A percentile compares a stretch with the other conserved stretches of the same genome.
phyloP scores from a whole-genome alignment of 768 basidiomycete species.

The Amanita fuliginea region DNA sequence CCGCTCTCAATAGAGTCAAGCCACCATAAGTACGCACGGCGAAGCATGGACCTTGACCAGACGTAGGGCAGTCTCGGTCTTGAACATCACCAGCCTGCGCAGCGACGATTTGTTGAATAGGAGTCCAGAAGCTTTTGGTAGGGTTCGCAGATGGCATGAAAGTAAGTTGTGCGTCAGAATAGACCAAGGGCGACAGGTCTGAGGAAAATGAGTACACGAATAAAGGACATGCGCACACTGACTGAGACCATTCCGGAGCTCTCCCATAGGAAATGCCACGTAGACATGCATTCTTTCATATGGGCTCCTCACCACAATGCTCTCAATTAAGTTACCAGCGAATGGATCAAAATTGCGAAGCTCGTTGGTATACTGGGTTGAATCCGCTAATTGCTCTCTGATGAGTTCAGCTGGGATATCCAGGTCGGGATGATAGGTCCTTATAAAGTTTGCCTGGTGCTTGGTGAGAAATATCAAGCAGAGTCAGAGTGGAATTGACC shows the following conservation, averaged over 20 bases:
- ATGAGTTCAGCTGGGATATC: conserved; percentile 66
- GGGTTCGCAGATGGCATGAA: conserved; percentile 33
- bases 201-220: neutral
- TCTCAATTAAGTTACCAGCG: conserved; percentile 40
- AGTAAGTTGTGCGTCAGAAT: conserved; percentile 13
- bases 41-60: conserved; percentile 12
- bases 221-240: conserved; percentile 12
- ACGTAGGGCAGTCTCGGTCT: neutral
- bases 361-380: conserved; percentile 23
- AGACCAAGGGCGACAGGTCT: conserved; percentile 42
- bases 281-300: conserved; percentile 16
- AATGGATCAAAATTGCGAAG: conserved; percentile 44
- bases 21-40: conserved; percentile 17
- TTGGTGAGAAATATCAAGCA: neutral
- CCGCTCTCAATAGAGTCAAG: conserved; percentile 9
- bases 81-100: conserved; percentile 11
- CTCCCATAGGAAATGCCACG: conserved; percentile 56
- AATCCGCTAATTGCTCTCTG: conserved; percentile 38
- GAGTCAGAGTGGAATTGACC: conserved; percentile 26
- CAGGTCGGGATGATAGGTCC: conserved; percentile 60
- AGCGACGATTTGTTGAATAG: conserved; percentile 54
- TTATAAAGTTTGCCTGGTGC: conserved; percentile 57
- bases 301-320: conserved; percentile 19
- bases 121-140: conserved; percentile 44
- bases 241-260: conserved; percentile 52